Evolutionary conservation across 78 protist species (phyloP).

Genomic region (Cavenderia fasciculata): DNA sequence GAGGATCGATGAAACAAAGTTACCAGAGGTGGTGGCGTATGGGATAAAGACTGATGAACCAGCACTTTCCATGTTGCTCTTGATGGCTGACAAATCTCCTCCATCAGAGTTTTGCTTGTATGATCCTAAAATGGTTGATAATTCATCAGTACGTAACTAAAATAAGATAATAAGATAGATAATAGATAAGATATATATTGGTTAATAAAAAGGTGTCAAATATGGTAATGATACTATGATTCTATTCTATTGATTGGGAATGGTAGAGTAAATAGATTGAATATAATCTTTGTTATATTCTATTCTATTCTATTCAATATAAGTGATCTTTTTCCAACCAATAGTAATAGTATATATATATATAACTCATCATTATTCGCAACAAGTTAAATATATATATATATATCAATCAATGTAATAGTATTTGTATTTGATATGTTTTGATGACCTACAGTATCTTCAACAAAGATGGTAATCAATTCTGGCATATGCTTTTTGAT

Average conservation of each 20-base stretch:
- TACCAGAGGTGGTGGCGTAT: slow-evolving; percentile 8
- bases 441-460: slow-evolving; percentile 19
- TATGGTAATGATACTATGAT: background rate
- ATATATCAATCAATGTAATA: background rate
- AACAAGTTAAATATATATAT: background rate
- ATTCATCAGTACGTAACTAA: slow-evolving; percentile 54
- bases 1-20: slow-evolving; percentile 16
- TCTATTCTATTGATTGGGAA: background rate
- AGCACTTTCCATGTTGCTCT: slow-evolving; percentile 23
- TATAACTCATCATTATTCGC: too few species aligned
- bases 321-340: background rate
- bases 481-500: background rate
- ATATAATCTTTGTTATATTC: background rate
- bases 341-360: background rate
- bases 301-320: background rate
- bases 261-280: background rate
- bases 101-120: slow-evolving; percentile 29
- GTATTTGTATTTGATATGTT: background rate
- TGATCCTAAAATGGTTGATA: slow-evolving; percentile 29
- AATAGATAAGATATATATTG: background rate
- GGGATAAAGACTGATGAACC: slow-evolving; percentile 36
- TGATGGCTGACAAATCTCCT: slow-evolving; percentile 10
- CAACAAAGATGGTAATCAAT: slow-evolving; percentile 47
- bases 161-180: background rate
- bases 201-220: background rate